Evolutionary conservation across 179 eudicot species (phyloP), one percentile per base, ranked within the genome.

Genomic region (Beta lomatogona): DNA sequence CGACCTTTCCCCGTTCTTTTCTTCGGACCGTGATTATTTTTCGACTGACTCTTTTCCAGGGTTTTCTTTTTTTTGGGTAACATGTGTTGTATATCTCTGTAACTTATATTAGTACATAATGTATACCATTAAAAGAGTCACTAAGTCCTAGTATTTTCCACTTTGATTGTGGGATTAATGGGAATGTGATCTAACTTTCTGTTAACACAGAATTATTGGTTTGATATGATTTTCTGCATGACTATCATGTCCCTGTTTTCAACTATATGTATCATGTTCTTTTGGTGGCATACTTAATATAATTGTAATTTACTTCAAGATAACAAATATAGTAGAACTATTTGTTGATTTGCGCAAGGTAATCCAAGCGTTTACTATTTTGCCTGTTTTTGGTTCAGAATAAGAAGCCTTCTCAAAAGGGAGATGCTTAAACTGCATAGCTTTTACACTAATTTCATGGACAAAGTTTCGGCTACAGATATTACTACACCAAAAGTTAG

Each of bases 51-150:
- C 50, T 77, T 85, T 79, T 73, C 75, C 77, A 57, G 77, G 77
- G 85, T 64, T 65, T 69, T 18, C 58, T 19, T 13, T 73, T 52
- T 75, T 66, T 19, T 80, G 81, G 55, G 76, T 81, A 79, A 64
- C 53, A 81, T 85, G 84, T 82, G 85, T 76, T 88, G 88, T 88
- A 86, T 85, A 88, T 85, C 77, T 63, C 55, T 87, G 88, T 88
- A 88, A 88, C 83, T 71, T 85, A 83, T 78, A 58, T 60, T 86
- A 86, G 86, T 81, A 81, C 77, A 86, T 58, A 79, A 57, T 61
- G 76, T 83, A 84, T 81, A 80, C 84, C 85, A 74, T 54, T 82
- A 73, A 78, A 48, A 67, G 53, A 81, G 77, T 78, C 77, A 53
- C 65, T 6, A 67, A 50, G 55, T 53, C 46, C 54, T 64, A 68